Evolutionary conservation across 202 grass and related monocot genomes (phyloP).

Genomic region (Hordeum pubiflorum): DNA sequence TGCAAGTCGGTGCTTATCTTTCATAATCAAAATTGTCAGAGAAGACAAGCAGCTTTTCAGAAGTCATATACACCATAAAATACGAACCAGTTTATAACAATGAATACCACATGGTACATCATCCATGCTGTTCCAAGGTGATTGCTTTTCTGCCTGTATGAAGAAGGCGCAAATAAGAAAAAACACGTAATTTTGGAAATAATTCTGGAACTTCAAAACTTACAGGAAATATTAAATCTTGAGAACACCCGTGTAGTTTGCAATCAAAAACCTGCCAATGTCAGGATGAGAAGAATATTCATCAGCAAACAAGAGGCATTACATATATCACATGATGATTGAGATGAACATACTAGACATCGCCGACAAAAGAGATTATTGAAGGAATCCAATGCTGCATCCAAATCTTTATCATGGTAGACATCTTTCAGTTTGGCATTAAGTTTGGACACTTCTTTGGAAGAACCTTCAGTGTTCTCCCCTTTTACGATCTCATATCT

Average conservation of each 20-base stretch:
- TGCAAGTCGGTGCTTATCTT: not conserved
- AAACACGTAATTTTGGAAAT: conserved; percentile 18
- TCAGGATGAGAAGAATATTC: conserved; percentile 21
- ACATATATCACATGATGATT: not conserved
- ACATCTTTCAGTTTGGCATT: conserved; percentile 56
- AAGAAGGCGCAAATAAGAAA: conserved; percentile 26
- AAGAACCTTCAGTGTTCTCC: conserved; percentile 47
- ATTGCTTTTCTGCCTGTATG: conserved; percentile 81
- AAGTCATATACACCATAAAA: conserved; percentile 18
- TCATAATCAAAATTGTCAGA: conserved; percentile 16
- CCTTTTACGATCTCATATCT: conserved; percentile 58
- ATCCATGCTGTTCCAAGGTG: conserved; percentile 44
- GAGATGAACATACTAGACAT: conserved; percentile 62
- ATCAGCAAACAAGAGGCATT: conserved; percentile 9
- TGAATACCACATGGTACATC: conserved; percentile 76
- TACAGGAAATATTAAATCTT: conserved; percentile 96
- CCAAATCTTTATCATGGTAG: conserved; percentile 82
- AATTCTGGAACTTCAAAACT: conserved; percentile 41
- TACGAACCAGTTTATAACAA: conserved; percentile 81
- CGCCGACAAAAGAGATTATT: conserved; percentile 94
- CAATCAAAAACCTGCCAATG: conserved; percentile 84
- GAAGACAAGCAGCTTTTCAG: not conserved
- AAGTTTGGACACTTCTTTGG: conserved; percentile 42
- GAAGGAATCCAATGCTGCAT: conserved; percentile 94
- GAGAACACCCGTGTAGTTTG: conserved; percentile 89